Conservation (phyloP, 495 filamentous ascomycete genomes). For the Sphaerosporella brunnea region DNA sequence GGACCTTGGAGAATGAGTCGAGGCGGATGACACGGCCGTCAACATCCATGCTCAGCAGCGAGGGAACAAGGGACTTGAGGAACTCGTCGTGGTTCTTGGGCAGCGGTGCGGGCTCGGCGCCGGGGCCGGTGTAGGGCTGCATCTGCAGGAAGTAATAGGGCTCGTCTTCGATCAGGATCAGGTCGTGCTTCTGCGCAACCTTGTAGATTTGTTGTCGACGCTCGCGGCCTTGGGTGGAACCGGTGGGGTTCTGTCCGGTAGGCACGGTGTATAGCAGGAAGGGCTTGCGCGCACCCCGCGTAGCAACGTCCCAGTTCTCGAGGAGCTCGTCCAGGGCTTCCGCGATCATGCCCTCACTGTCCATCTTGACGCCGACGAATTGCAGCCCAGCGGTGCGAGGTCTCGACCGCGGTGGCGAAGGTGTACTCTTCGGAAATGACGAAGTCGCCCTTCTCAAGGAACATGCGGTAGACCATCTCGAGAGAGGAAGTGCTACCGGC, state of each 20-base stretch:
- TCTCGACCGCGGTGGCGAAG: conserved; percentile 68
- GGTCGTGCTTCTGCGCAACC: conserved; percentile 61
- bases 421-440: conserved; percentile 75
- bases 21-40: conserved; percentile 53
- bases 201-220: conserved; percentile 56
- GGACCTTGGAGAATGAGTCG: conserved; percentile 69
- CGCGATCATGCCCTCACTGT: conserved; percentile 58
- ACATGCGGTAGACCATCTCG: conserved; percentile 61
- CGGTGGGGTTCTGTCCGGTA: conserved; percentile 83
- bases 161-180: conserved; percentile 85
- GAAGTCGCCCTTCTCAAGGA: conserved; percentile 52
- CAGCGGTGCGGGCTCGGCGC: conserved; percentile 19
- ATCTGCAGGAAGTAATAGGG: conserved; percentile 97
- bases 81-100: conserved; percentile 29
- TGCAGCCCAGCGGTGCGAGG: conserved; percentile 60
- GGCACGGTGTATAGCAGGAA: conserved; percentile 66
- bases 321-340: conserved; percentile 47
- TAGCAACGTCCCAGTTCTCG: conserved; percentile 38
- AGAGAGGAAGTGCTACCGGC: conserved; percentile 62
- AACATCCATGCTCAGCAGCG: conserved; percentile 47
- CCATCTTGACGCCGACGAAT: conserved; percentile 59
- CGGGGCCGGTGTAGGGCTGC: conserved; percentile 49
- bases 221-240: conserved; percentile 52
- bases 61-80: conserved; percentile 36
- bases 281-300: conserved; percentile 48